Conservation (phyloP, 1,139 yeast genomes). For the Candida sojae region DNA sequence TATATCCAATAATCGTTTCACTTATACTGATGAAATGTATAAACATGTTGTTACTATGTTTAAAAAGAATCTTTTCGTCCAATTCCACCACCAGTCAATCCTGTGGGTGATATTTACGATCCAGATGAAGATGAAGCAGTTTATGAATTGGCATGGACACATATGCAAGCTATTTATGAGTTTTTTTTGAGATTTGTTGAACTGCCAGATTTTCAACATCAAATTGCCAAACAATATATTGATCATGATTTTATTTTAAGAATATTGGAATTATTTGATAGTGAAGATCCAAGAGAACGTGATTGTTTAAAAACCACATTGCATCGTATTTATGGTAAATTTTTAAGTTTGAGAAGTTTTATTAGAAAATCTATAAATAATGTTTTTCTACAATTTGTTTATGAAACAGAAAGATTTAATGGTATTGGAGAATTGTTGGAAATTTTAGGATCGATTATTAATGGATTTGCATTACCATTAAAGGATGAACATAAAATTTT, state of each 20-base stretch:
- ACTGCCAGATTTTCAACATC: constrained; percentile 92
- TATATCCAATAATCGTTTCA: constrained; percentile 76
- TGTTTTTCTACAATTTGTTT: constrained; percentile 88
- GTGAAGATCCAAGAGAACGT: constrained; percentile 95
- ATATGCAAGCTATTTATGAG: constrained; percentile 95
- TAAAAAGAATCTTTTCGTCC: constrained; percentile 88
- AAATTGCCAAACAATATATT: constrained; percentile 87
- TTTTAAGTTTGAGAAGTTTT: constrained; percentile 84
- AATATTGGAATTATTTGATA: constrained; percentile 85
- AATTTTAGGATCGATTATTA: constrained; percentile 92
- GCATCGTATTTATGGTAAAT: constrained; percentile 95
- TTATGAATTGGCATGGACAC: constrained; percentile 97
- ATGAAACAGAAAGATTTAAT: constrained; percentile 94
- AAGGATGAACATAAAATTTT: constrained; percentile 96
- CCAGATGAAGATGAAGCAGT: constrained; percentile 99
- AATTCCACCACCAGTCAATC: constrained; percentile 97
- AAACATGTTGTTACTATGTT: constrained; percentile 88
- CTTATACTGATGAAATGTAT: constrained; percentile 90
- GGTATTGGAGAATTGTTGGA: constrained; percentile 95
- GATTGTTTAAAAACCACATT: constrained; percentile 93
- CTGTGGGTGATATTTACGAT: constrained; percentile 92
- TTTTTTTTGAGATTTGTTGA: constrained; percentile 91
- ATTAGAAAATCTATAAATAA: constrained; percentile 90
- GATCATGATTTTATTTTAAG: constrained; percentile 86
- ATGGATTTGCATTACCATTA: constrained; percentile 96